These are phyloP conservation scores for Chlamydomonas incerta DNA, from an alignment of 139 green algal genomes.

Conservation along the genomic window DNA sequence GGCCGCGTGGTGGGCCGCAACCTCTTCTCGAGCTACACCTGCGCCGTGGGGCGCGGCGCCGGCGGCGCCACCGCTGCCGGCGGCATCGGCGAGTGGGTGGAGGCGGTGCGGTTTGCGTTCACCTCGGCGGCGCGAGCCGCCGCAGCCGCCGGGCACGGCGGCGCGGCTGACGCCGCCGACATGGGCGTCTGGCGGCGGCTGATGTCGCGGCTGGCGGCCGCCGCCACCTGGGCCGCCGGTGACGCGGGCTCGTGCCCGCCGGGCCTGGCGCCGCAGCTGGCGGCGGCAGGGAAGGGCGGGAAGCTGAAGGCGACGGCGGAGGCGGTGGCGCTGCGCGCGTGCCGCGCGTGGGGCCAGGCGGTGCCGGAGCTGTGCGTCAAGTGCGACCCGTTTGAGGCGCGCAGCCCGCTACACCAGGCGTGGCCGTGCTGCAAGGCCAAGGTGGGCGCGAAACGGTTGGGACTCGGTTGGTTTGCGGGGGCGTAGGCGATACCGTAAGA, in stretches of 20 bases:
- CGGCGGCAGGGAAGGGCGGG: too few species aligned
- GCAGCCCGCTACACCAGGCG: neutral
- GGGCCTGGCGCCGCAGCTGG: neutral
- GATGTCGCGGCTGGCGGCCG: neutral
- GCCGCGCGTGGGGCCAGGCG: neutral
- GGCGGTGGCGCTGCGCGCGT: constrained; percentile 10
- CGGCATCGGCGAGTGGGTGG: neutral
- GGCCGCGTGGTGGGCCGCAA: neutral
- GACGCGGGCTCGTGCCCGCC: neutral
- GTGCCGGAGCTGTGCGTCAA: constrained; percentile 29
- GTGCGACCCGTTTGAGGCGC: constrained; percentile 31
- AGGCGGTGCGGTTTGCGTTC: neutral
- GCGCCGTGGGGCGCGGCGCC: neutral
- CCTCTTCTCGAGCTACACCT: neutral
- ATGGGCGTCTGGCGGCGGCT: neutral
- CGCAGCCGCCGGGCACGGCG: neutral
- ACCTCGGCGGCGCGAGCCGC: neutral
- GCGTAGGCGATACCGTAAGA: too few species aligned
- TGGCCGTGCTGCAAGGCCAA: constrained; percentile 24
- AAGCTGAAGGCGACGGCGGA: too few species aligned
- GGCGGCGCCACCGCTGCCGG: neutral
- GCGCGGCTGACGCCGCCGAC: neutral
- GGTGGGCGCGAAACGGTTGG: too few species aligned
- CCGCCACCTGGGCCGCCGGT: too few species aligned
- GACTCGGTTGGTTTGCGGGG: too few species aligned